Evolutionary conservation across 2,329 filamentous ascomycete species (phyloP).

Genomic region (Harringtonia aguacate): DNA sequence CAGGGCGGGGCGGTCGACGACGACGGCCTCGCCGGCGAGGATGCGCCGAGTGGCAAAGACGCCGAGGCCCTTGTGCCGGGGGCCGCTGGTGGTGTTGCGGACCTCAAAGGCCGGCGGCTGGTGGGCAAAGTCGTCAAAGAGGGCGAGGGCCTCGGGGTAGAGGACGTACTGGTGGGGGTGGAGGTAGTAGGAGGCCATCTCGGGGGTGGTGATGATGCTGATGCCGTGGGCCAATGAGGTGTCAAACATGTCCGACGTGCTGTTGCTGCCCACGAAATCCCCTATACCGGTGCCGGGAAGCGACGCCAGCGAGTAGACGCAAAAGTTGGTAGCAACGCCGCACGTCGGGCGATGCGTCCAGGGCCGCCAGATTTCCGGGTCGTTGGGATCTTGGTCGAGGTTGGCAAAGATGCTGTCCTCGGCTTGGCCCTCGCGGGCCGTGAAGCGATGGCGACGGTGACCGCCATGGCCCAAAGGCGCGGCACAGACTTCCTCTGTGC

Average conservation of each 20-base stretch:
- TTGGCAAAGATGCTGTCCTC: not conserved
- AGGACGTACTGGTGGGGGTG: slow-evolving; percentile 3
- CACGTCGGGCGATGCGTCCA: slow-evolving; percentile 19
- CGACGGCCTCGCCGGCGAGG: slow-evolving; percentile 16
- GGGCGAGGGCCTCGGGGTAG: not conserved
- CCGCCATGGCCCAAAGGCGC: slow-evolving; percentile 3
- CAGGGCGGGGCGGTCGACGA: slow-evolving; percentile 21
- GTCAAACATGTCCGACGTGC: not conserved
- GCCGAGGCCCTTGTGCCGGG: slow-evolving; percentile 19
- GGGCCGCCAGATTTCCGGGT: slow-evolving; percentile 11
- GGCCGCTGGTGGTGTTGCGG: not conserved
- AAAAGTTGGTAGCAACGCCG: slow-evolving; percentile 12
- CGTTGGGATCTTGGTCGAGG: not conserved
- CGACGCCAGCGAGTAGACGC: slow-evolving; percentile 14
- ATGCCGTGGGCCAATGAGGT: slow-evolving; percentile 4
- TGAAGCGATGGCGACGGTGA: slow-evolving; percentile 3
- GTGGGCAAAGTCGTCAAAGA: not conserved
- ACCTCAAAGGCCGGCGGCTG: not conserved
- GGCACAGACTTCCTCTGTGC: not conserved
- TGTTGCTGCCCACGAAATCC: slow-evolving; percentile 4
- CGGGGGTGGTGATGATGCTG: slow-evolving; percentile 19
- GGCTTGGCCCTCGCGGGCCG: not conserved
- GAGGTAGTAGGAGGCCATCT: slow-evolving; percentile 17
- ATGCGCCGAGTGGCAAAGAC: slow-evolving; percentile 19
- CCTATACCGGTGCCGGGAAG: slow-evolving; percentile 8